Base-by-base conservation (phyloP, 352 stramenopile species). In the Pythium utonaiense region DNA sequence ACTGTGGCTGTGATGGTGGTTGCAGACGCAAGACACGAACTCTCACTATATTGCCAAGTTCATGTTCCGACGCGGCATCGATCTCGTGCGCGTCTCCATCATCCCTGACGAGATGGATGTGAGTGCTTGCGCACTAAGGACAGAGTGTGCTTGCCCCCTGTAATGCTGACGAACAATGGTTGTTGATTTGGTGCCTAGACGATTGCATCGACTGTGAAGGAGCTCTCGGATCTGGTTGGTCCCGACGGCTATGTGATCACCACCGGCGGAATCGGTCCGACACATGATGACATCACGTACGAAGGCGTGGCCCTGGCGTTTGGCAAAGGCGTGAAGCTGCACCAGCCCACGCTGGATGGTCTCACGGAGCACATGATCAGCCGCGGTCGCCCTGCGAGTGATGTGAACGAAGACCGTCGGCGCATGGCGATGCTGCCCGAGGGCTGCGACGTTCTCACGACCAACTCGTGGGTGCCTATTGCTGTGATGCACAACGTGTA, bases 261-360 rank as follows among this genome's bases (percentile, higher is more conserved):
- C 17, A 92, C 85, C 14, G 85, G 85, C 59, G 85, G 85, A 21
- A 93, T 95, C 36, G 86, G 86, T 6, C 86, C 83, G 12, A 95
- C 86, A 10, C 86, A 95, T 49, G 86, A 95, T 67, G 86, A 95
- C 62, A 92, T 95, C 69, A 95, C 86, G 12, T 95, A 95, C 62
- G 79, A 93, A 60, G 83, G 79, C 62, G 79, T 93, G 62, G 85
- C 85, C 12, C 79, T 85, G 30, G 85, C 85, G 12, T 95, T 95
- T 67, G 75, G 80, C 25, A 74, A 65, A 22, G 75, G 76, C 13
- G 64, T 95, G 9, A 77, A 88, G 60, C 58, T 89, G 2, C 83
- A 95, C 50, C 65, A 90, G 64, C 66, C 75, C 8, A 95, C 81
- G 6, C 48, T 86, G 12, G 72, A 86, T 40, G 76, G 67, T n/a